A percentile compares a stretch with the other conserved stretches of the same genome.
Evolutionary conservation across 2,329 filamentous ascomycete species (phyloP).

Genomic region (Pseudomassariella vexata): DNA sequence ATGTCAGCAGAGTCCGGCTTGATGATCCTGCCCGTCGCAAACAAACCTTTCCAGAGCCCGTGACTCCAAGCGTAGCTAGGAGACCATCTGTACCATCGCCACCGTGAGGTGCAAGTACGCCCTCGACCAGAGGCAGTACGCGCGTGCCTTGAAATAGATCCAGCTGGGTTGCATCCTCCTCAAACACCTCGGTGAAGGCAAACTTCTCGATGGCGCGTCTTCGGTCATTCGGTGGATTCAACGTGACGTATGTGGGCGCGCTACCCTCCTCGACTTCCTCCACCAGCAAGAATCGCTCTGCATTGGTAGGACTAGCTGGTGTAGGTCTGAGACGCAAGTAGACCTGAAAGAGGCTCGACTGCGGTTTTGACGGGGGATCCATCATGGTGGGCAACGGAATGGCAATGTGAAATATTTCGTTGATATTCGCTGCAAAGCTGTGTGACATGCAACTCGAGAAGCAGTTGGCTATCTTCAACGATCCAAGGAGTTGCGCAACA

Average conservation of each 20-base stretch:
- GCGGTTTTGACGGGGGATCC: conserved; percentile 36
- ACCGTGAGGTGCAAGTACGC: conserved; percentile 67
- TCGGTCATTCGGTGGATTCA: conserved; percentile 78
- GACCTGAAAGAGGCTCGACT: conserved; percentile 74
- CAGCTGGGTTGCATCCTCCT: conserved; percentile 76
- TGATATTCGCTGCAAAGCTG: too few relatives aligned
- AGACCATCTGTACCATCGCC: conserved; percentile 82
- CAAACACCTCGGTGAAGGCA: conserved; percentile 88
- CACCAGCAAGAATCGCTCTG: conserved; percentile 73
- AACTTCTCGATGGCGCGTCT: conserved; percentile 90
- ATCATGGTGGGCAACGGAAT: too few relatives aligned
- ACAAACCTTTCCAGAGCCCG: conserved; percentile 87
- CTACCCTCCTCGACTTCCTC: conserved; percentile 48
- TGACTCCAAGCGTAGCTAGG: conserved; percentile 87
- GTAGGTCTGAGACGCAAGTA: conserved; percentile 80
- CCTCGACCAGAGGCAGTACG: conserved; percentile 69
- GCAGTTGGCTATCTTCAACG: too few relatives aligned
- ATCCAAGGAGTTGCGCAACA: too few relatives aligned
- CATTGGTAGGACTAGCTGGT: conserved; percentile 32
- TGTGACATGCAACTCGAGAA: too few relatives aligned
- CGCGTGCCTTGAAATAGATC: conserved; percentile 81
- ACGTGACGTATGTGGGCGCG: conserved; percentile 63
- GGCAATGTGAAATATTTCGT: too few relatives aligned
- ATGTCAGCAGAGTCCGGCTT: too few relatives aligned
- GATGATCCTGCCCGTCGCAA: not conserved